These are phyloP conservation scores for Geotrichum histeridarum DNA, from an alignment of 1,139 yeast genomes.

Conservation along the genomic window DNA sequence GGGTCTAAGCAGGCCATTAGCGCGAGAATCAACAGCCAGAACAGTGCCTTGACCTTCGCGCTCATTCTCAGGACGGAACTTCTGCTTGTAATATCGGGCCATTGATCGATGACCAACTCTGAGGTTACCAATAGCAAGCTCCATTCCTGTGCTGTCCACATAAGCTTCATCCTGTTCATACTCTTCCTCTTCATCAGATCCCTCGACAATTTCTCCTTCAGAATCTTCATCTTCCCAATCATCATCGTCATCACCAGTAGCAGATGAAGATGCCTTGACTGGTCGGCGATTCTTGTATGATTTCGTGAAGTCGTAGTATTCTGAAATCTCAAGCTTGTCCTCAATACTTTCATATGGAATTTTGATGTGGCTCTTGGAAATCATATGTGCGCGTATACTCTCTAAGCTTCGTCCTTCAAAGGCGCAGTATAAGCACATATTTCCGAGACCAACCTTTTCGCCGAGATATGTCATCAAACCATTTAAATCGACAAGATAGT, in stretches of 20 bases:
- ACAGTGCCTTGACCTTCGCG: conserved; percentile 93
- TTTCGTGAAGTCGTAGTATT: conserved; percentile 79
- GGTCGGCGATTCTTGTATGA: conserved; percentile 43
- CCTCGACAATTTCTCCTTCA: conserved; percentile 45
- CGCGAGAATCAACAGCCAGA: conserved; percentile 86
- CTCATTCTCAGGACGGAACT: conserved; percentile 68
- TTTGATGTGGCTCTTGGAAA: conserved; percentile 76
- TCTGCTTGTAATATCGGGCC: conserved; percentile 80
- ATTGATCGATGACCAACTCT: conserved; percentile 87
- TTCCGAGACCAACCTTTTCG: conserved; percentile 80
- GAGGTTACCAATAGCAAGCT: conserved; percentile 80
- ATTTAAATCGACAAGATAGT: conserved; percentile 58
- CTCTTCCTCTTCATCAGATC: conserved; percentile 47
- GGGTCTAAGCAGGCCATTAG: conserved; percentile 47
- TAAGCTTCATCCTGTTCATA: conserved; percentile 42
- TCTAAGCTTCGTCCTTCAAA: conserved; percentile 80
- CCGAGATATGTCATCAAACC: conserved; percentile 74
- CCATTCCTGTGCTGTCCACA: conserved; percentile 59
- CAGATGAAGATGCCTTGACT: conserved; percentile 30
- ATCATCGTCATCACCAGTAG: conserved; percentile 44
- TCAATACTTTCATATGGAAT: conserved; percentile 83
- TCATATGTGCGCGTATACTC: conserved; percentile 88
- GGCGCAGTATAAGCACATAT: conserved; percentile 74
- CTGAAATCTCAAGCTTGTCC: conserved; percentile 73
- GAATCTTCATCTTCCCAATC: conserved; percentile 42